Conservation (phyloP, 495 filamentous ascomycete species). For the Aspergillus cavernicola region DNA sequence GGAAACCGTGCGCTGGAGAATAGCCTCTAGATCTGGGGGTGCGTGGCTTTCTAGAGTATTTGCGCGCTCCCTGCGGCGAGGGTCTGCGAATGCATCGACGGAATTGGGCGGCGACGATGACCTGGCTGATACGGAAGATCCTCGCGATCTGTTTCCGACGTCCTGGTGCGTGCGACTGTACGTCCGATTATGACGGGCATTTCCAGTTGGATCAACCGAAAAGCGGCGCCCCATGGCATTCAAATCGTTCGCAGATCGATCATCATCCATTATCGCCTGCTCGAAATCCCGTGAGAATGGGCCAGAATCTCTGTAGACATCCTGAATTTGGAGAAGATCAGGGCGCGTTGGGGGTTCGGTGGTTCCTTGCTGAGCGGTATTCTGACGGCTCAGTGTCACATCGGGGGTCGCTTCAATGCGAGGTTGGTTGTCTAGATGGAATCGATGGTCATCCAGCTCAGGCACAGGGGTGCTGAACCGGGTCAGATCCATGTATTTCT, state of each 20-base stretch:
- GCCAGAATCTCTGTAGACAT: slow-evolving; percentile 40
- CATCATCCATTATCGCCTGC: slow-evolving; percentile 80
- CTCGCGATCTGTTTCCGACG: slow-evolving; percentile 38
- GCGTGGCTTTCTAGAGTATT: slow-evolving; percentile 60
- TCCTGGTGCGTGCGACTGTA: slow-evolving; percentile 44
- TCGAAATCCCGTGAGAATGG: slow-evolving; percentile 69
- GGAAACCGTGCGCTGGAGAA: slow-evolving; percentile 70
- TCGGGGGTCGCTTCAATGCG: slow-evolving; percentile 52
- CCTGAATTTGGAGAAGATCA: slow-evolving; percentile 49
- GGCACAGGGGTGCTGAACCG: slow-evolving; percentile 75
- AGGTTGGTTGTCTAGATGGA: slow-evolving; percentile 60
- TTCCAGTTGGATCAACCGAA: slow-evolving; percentile 35
- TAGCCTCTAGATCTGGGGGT: slow-evolving; percentile 53
- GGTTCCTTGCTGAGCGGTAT: slow-evolving; percentile 30
- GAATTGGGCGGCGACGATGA: slow-evolving; percentile 91
- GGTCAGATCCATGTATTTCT: slow-evolving; percentile 51
- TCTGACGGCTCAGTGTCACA: slow-evolving; percentile 33
- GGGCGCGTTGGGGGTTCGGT: slow-evolving; percentile 36
- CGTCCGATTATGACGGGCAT: slow-evolving; percentile 35
- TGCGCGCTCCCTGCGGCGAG: slow-evolving; percentile 61
- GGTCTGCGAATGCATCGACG: slow-evolving; percentile 92
- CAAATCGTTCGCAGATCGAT: slow-evolving; percentile 45
- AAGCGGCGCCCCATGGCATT: slow-evolving; percentile 38
- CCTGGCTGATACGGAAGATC: slow-evolving; percentile 58
- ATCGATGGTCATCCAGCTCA: slow-evolving; percentile 89